These are phyloP conservation scores for Penicillium oxalicum DNA, from an alignment of 2,329 filamentous ascomycete genomes.

Conservation along the genomic window DNA sequence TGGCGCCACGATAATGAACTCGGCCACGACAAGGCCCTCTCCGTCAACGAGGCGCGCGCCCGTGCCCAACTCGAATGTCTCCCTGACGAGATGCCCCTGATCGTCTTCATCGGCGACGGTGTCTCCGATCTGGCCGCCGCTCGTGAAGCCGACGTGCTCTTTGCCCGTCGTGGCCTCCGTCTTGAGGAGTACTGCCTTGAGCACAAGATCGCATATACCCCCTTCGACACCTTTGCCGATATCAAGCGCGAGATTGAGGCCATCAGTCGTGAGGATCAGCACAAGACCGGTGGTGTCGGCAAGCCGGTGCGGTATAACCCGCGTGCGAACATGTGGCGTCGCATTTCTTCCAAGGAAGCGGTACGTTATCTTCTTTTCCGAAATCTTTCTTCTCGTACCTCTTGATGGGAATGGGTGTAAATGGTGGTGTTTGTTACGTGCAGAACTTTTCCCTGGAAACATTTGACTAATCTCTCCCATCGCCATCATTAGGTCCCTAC, in stretches of 20 bases:
- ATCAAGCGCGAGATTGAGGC: slow-evolving; percentile 56
- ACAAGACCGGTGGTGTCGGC: slow-evolving; percentile 56
- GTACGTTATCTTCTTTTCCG: slow-evolving; percentile 29
- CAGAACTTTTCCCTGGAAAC: too few relatives aligned
- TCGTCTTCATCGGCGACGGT: slow-evolving; percentile 65
- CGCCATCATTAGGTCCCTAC: slow-evolving; percentile 36
- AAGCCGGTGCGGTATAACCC: slow-evolving; percentile 60
- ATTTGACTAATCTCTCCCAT: slow-evolving; percentile 1
- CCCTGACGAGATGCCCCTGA: slow-evolving; percentile 58
- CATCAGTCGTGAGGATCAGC: slow-evolving; percentile 55
- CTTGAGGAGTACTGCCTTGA: slow-evolving; percentile 63
- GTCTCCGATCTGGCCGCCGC: slow-evolving; percentile 63
- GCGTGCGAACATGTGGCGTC: slow-evolving; percentile 62
- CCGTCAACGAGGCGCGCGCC: slow-evolving; percentile 56
- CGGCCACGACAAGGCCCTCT: slow-evolving; percentile 62
- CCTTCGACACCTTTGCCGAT: slow-evolving; percentile 62
- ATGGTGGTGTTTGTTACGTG: not conserved
- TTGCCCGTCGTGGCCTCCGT: slow-evolving; percentile 58
- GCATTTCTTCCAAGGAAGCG: slow-evolving; percentile 53
- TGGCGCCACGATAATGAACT: slow-evolving; percentile 62
- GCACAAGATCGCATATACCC: slow-evolving; percentile 54
- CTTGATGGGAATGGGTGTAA: slow-evolving; percentile 20
- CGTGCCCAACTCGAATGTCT: slow-evolving; percentile 50
- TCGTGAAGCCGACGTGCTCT: slow-evolving; percentile 61
- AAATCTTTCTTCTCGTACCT: too few relatives aligned